Evolutionary conservation across 768 basidiomycete species (phyloP).

Genomic region (Plicaturopsis crispa): DNA sequence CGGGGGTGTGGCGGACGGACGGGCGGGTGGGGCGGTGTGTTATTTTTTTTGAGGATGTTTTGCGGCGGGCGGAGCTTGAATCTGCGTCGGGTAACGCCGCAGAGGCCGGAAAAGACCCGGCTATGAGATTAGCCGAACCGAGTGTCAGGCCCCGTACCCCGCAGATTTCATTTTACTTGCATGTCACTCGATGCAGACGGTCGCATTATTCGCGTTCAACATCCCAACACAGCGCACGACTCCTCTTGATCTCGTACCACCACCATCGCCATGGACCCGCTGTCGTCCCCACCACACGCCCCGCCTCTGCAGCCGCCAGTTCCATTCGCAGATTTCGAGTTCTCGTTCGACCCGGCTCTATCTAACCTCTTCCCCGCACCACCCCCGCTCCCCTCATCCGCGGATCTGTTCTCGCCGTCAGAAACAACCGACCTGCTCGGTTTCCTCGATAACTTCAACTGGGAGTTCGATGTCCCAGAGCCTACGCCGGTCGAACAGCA

Average conservation of each 20-base stretch:
- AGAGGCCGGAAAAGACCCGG: background rate
- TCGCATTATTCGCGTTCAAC: no score
- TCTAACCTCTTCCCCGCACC: conserved; percentile 54
- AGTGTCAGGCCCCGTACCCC: background rate
- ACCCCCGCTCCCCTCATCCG: conserved; percentile 58
- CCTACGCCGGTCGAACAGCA: conserved; percentile 7
- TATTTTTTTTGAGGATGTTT: no score
- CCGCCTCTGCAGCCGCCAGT: conserved; percentile 37
- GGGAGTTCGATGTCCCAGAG: background rate
- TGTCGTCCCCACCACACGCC: conserved; percentile 7
- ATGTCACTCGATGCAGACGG: no score
- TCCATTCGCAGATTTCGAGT: conserved; percentile 64
- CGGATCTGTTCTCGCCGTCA: conserved; percentile 70
- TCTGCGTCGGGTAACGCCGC: no score
- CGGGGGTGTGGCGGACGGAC: no score
- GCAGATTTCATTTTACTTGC: background rate
- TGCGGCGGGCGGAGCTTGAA: no score
- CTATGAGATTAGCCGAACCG: background rate
- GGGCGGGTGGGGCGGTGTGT: no score
- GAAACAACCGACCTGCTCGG: conserved; percentile 76
- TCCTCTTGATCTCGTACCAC: no score
- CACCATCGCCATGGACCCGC: background rate
- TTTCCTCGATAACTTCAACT: conserved; percentile 76
- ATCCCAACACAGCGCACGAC: no score
- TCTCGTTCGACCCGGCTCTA: conserved; percentile 58